Evolutionary conservation across 495 filamentous ascomycete species (phyloP).

Genomic region (Hyaloscypha variabilis): DNA sequence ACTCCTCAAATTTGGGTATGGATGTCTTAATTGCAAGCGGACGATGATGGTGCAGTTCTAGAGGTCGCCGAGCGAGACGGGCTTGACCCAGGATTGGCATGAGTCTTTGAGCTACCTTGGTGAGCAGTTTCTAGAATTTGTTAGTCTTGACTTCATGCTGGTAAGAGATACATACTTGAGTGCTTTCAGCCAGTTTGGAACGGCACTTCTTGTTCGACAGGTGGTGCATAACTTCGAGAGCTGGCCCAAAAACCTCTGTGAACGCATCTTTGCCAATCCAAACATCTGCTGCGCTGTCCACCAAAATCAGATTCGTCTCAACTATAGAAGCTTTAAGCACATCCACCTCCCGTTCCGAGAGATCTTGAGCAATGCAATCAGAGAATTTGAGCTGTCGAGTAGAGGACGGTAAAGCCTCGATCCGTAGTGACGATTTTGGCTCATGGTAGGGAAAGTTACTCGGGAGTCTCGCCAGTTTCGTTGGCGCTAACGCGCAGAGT

Average conservation of each 20-base stretch:
- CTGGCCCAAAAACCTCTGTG: conserved; percentile 69
- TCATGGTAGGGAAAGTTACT: conserved; percentile 67
- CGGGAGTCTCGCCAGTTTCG: conserved; percentile 42
- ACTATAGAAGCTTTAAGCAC: conserved; percentile 61
- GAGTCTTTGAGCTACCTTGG: conserved; percentile 47
- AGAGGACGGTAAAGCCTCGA: conserved; percentile 38
- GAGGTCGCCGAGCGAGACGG: conserved; percentile 66
- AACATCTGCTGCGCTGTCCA: conserved; percentile 60
- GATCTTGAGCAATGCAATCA: conserved; percentile 48
- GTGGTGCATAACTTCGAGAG: conserved; percentile 54
- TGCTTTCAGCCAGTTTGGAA: conserved; percentile 45
- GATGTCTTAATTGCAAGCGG: conserved; percentile 85
- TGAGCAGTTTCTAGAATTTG: conserved; percentile 34
- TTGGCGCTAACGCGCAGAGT: conserved; percentile 67
- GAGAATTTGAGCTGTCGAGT: conserved; percentile 47
- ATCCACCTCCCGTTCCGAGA: conserved; percentile 37
- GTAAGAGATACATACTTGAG: conserved; percentile 26
- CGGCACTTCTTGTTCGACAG: conserved; percentile 51
- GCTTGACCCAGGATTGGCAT: conserved; percentile 55
- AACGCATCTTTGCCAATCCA: conserved; percentile 73
- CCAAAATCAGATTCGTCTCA: conserved; percentile 55
- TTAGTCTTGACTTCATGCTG: conserved; percentile 8
- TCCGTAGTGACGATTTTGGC: conserved; percentile 54
- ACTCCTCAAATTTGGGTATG: conserved; percentile 95
- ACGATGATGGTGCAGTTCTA: conserved; percentile 86